Conservation (phyloP, 345 rosid genomes). For the Populus simonii region DNA sequence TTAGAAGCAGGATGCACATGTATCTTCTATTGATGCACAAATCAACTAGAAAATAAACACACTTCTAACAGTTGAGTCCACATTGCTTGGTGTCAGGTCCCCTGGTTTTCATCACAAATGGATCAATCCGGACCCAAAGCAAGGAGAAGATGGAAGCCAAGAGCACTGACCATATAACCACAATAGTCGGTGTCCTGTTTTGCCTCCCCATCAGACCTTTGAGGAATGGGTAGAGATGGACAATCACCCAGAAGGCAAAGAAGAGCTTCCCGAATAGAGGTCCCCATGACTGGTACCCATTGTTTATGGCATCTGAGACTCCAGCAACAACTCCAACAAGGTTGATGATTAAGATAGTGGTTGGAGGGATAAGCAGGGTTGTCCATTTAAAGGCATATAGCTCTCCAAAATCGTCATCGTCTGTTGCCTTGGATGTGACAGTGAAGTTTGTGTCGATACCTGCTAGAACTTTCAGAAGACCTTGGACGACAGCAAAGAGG, state of each 20-base stretch:
- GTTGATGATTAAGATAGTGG: constrained; percentile 85
- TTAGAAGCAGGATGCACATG: constrained; percentile 23
- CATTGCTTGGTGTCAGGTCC: constrained; percentile 84
- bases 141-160: constrained; percentile 93
- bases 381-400: constrained; percentile 93
- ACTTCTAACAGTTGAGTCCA: constrained; percentile 79
- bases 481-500: constrained; percentile 87
- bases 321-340: constrained; percentile 95
- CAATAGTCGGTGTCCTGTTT: constrained; percentile 94
- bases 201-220: constrained; percentile 97
- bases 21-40: constrained; percentile 21
- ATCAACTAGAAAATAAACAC: constrained; percentile 9
- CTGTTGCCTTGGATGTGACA: constrained; percentile 82
- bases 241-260: constrained; percentile 91
- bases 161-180: constrained; percentile 91
- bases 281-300: constrained; percentile 91
- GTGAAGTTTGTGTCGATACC: constrained; percentile 95
- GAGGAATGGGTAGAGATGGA: constrained; percentile 96
- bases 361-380: constrained; percentile 89
- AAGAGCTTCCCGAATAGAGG: constrained; percentile 93
- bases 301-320: constrained; percentile 86
- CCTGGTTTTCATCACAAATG: constrained; percentile 84
- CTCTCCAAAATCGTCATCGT: constrained; percentile 89
- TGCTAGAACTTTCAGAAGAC: constrained; percentile 78
- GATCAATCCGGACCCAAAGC: constrained; percentile 93